Evolutionary conservation across 768 basidiomycete genomes (phyloP).

Genomic region (Boletus vinaceobasis): DNA sequence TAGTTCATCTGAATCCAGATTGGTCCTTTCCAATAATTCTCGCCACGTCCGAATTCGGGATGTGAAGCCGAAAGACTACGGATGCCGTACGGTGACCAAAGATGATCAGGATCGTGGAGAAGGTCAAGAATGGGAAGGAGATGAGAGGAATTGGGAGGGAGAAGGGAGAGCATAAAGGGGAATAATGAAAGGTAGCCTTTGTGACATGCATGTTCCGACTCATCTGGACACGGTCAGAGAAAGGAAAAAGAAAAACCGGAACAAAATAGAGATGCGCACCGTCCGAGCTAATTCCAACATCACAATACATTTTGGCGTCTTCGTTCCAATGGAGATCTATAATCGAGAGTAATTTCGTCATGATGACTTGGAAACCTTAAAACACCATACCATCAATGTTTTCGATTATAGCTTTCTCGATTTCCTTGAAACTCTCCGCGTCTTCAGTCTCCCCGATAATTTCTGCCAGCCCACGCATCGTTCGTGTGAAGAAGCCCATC

Average conservation of each 20-base stretch:
- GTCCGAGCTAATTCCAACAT: slow-evolving; percentile 78
- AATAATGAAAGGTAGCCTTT: slow-evolving; percentile 92
- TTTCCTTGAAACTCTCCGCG: slow-evolving; percentile 65
- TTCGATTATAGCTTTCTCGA: slow-evolving; percentile 74
- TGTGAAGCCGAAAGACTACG: slow-evolving; percentile 87
- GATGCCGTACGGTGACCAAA: slow-evolving; percentile 91
- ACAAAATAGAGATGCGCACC: slow-evolving; percentile 43
- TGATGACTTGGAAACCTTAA: neutral
- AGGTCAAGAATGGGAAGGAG: slow-evolving; percentile 80
- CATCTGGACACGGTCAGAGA: slow-evolving; percentile 50
- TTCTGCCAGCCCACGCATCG: slow-evolving; percentile 87
- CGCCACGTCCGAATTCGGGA: slow-evolving; percentile 85
- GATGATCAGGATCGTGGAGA: slow-evolving; percentile 72
- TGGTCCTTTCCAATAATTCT: slow-evolving; percentile 97
- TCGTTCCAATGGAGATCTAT: slow-evolving; percentile 93
- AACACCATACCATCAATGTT: slow-evolving; percentile 73
- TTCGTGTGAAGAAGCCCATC: slow-evolving; percentile 95
- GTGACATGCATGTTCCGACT: slow-evolving; percentile 88
- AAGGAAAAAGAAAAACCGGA: neutral
- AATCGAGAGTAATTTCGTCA: neutral
- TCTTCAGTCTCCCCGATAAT: slow-evolving; percentile 89
- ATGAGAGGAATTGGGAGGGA: slow-evolving; percentile 74
- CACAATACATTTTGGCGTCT: slow-evolving; percentile 89
- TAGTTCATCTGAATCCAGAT: slow-evolving; percentile 99
- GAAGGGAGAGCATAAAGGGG: slow-evolving; percentile 82